Evolutionary conservation across 352 stramenopile species (phyloP).

Genomic region (Saprolegnia diclina): DNA sequence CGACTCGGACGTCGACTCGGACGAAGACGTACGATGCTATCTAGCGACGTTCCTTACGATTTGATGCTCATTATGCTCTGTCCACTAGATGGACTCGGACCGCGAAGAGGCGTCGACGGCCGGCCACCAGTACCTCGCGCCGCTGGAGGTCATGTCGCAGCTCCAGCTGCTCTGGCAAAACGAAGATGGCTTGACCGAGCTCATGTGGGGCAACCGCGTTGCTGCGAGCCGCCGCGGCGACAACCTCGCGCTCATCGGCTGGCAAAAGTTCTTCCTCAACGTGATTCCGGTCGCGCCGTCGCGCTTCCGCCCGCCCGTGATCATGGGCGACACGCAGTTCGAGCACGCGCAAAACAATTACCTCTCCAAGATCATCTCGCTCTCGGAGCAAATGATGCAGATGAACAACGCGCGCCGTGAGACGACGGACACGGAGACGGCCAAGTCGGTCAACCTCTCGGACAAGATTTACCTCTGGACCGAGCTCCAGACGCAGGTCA

Average conservation of each 20-base stretch:
- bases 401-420: constrained; percentile 51
- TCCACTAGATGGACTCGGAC: constrained; percentile 12
- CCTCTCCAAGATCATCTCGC: constrained; percentile 91
- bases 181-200: constrained; percentile 88
- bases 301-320: constrained; percentile 96
- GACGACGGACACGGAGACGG: constrained; percentile 39
- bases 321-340: constrained; percentile 93
- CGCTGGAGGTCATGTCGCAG: constrained; percentile 94
- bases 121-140: constrained; percentile 91
- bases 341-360: constrained; percentile 98
- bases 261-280: constrained; percentile 94
- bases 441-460: constrained; percentile 73
- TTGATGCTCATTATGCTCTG: too few relatives aligned
- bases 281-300: constrained; percentile 95
- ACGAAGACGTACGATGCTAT: constrained; percentile 35
- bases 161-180: constrained; percentile 93
- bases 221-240: constrained; percentile 54
- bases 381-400: constrained; percentile 85
- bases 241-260: constrained; percentile 60
- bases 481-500: constrained; percentile 93
- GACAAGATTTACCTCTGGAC: constrained; percentile 95
- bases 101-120: constrained; percentile 49
- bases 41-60: constrained; percentile 31
- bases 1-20: constrained; percentile 67
- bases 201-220: constrained; percentile 87